These are phyloP conservation scores for Botrytis sinoallii DNA, from an alignment of 2,329 filamentous ascomycete genomes.

Conservation along the genomic window DNA sequence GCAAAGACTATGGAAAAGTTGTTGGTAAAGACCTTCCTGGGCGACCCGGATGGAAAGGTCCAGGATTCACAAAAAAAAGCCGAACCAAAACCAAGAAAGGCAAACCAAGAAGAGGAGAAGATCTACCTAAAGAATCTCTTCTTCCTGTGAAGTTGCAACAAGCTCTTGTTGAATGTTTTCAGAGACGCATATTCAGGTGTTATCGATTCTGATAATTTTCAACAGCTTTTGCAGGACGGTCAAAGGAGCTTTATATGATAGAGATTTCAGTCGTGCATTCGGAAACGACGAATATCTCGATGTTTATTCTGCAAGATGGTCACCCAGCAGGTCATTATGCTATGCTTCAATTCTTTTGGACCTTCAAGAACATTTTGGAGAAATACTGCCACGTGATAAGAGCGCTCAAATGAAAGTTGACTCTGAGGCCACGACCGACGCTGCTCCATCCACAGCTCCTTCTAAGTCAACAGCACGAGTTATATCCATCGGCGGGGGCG, in stretches of 20 bases:
- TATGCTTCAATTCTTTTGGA: slow-evolving; percentile 58
- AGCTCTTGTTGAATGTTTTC: slow-evolving; percentile 72
- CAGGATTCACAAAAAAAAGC: slow-evolving; percentile 30
- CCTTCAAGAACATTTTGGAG: slow-evolving; percentile 10
- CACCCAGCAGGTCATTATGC: slow-evolving; percentile 77
- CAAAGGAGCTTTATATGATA: slow-evolving; percentile 79
- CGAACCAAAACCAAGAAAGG: slow-evolving; percentile 20
- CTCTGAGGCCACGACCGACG: neutral
- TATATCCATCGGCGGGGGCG: slow-evolving; percentile 44
- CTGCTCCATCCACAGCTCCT: neutral
- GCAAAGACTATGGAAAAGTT: slow-evolving; percentile 31
- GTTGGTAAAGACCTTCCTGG: slow-evolving; percentile 28
- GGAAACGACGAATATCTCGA: slow-evolving; percentile 66
- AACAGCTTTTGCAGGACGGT: slow-evolving; percentile 69
- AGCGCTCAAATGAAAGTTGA: neutral
- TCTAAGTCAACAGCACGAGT: slow-evolving; percentile 20
- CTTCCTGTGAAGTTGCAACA: slow-evolving; percentile 60
- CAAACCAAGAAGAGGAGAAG: slow-evolving; percentile 16
- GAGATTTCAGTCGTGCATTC: slow-evolving; percentile 82
- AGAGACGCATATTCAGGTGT: slow-evolving; percentile 56
- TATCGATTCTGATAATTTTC: slow-evolving; percentile 48
- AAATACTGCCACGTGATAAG: slow-evolving; percentile 14
- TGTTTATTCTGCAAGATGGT: slow-evolving; percentile 88
- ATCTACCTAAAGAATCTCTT: slow-evolving; percentile 15
- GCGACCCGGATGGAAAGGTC: slow-evolving; percentile 34